A percentile compares a stretch with the other conserved stretches of the same genome.
phyloP scores from a whole-genome alignment of 2,329 filamentous ascomycete genomes.

The Thielaviopsis punctulata region DNA sequence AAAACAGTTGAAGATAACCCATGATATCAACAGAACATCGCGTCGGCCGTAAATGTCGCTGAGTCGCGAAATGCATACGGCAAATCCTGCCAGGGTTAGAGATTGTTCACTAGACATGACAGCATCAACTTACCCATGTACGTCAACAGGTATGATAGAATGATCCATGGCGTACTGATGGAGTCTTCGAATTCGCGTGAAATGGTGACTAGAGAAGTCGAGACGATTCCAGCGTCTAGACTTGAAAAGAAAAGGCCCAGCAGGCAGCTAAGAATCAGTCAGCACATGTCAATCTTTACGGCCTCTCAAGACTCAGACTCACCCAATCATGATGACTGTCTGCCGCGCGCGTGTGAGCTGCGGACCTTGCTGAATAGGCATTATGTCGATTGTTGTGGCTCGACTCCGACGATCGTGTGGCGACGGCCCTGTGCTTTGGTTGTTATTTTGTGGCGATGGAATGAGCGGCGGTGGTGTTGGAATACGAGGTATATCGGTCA shows the following conservation, averaged over 20 bases:
- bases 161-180: slow-evolving; percentile 35
- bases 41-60: slow-evolving; percentile 42
- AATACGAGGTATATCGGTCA: slow-evolving; percentile 8
- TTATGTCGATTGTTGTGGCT: slow-evolving; percentile 6
- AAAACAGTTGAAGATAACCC: slow-evolving; percentile 37
- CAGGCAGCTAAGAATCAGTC: slow-evolving; percentile 21
- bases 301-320: neutral
- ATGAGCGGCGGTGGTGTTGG: slow-evolving; percentile 4
- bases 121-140: slow-evolving; percentile 30
- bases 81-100: slow-evolving; percentile 26
- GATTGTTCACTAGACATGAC: neutral
- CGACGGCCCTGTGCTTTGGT: neutral
- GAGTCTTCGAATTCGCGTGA: slow-evolving; percentile 34
- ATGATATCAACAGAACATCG: slow-evolving; percentile 31
- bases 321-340: slow-evolving; percentile 12
- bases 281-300: neutral
- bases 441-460: neutral
- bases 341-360: slow-evolving; percentile 7
- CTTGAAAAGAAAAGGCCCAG: slow-evolving; percentile 38
- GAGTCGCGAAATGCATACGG: slow-evolving; percentile 38
- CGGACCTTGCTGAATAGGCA: slow-evolving; percentile 8
- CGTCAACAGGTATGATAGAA: slow-evolving; percentile 37
- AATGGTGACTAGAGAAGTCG: slow-evolving; percentile 39
- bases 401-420: slow-evolving; percentile 6
- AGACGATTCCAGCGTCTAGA: slow-evolving; percentile 40